Evolutionary conservation across 768 basidiomycete species (phyloP).

Genomic region (Hysterangium stoloniferum): DNA sequence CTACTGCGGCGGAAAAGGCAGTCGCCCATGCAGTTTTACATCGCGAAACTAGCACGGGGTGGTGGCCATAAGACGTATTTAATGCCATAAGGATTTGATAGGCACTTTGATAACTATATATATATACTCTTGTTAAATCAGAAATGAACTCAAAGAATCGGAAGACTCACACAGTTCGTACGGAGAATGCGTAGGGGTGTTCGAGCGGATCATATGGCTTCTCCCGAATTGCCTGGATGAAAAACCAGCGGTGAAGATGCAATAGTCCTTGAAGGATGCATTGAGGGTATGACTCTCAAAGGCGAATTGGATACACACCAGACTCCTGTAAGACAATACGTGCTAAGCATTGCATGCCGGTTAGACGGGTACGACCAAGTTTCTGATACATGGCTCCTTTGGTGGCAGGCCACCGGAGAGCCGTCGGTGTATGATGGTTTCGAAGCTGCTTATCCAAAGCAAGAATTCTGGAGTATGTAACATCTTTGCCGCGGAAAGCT

Average conservation of each 20-base stretch:
- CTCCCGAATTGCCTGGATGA: slow-evolving; percentile 9
- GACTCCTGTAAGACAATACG: slow-evolving; percentile 11
- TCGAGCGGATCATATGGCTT: slow-evolving; percentile 9
- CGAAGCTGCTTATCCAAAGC: slow-evolving; percentile 9
- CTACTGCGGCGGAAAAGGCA: slow-evolving; percentile 10
- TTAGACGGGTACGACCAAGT: slow-evolving; percentile 3
- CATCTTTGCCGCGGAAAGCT: slow-evolving; percentile 8
- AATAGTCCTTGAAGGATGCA: background rate
- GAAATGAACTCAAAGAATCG: background rate
- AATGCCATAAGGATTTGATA: slow-evolving; percentile 3
- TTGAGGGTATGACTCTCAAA: background rate
- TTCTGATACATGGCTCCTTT: slow-evolving; percentile 12
- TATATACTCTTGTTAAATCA: background rate
- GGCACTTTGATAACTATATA: slow-evolving; percentile 9
- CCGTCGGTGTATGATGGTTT: slow-evolving; percentile 1
- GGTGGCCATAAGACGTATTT: slow-evolving; percentile 2
- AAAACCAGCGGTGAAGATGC: slow-evolving; percentile 12
- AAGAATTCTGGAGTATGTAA: slow-evolving; percentile 7
- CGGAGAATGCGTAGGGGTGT: slow-evolving; percentile 5
- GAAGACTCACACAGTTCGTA: slow-evolving; percentile 8
- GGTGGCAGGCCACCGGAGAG: slow-evolving; percentile 11
- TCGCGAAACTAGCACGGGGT: slow-evolving; percentile 7
- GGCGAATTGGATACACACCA: background rate
- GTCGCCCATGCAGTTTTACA: slow-evolving; percentile 11
- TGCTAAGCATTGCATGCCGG: slow-evolving; percentile 10